Conservation (phyloP, 2,329 filamentous ascomycete species). For the Monosporascus sp. region DNA sequence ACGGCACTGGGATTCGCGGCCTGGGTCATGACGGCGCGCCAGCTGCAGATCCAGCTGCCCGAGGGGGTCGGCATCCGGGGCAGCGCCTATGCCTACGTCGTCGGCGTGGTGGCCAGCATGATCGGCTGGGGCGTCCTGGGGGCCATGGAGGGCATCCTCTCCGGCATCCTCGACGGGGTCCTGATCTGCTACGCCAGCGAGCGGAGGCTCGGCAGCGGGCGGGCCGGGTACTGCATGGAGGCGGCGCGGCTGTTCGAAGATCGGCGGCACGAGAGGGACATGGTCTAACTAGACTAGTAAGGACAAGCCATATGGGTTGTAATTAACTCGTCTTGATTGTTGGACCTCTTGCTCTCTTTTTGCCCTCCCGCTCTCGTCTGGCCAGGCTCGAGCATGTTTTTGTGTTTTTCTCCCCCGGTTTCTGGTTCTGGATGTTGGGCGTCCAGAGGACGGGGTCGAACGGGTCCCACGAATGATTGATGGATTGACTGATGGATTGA, state of each 20-base stretch:
- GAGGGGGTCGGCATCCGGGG: slow-evolving; percentile 57
- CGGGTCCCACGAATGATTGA: too few relatives aligned
- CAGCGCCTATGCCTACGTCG: slow-evolving; percentile 89
- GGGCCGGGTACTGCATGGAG: slow-evolving; percentile 82
- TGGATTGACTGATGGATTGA: too few relatives aligned
- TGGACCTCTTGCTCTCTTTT: too few relatives aligned
- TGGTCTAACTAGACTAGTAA: slow-evolving; percentile 14
- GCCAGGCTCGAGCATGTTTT: too few relatives aligned
- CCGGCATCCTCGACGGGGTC: slow-evolving; percentile 80
- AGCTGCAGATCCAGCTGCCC: slow-evolving; percentile 57
- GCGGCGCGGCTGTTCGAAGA: slow-evolving; percentile 84
- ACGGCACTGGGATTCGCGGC: slow-evolving; percentile 85
- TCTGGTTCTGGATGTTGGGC: too few relatives aligned
- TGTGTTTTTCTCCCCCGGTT: too few relatives aligned
- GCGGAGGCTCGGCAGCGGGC: slow-evolving; percentile 59
- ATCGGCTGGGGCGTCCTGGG: slow-evolving; percentile 93
- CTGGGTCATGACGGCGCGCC: slow-evolving; percentile 91
- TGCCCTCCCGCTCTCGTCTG: too few relatives aligned
- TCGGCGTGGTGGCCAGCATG: slow-evolving; percentile 85
- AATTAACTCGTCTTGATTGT: too few relatives aligned
- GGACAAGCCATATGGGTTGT: background rate
- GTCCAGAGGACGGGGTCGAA: too few relatives aligned
- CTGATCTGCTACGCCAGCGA: slow-evolving; percentile 95
- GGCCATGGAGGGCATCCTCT: slow-evolving; percentile 82
- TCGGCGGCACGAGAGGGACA: slow-evolving; percentile 27